phyloP scores from a whole-genome alignment of 2,329 filamentous ascomycete species.

The Scedosporium boydii region DNA sequence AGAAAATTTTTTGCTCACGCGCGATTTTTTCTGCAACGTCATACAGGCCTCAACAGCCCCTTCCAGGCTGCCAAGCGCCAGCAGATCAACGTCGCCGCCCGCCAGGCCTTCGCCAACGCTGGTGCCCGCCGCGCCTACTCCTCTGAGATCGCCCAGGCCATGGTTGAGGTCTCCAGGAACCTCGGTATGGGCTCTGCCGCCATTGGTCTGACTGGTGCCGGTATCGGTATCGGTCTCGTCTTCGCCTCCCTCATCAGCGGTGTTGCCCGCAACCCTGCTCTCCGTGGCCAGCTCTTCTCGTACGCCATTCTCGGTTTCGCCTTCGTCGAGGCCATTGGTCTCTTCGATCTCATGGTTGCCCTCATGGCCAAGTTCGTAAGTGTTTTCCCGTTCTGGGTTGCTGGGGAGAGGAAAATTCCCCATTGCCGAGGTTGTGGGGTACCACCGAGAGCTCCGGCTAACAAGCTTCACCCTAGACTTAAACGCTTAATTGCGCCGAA shows the following conservation, averaged over 20 bases:
- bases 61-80: constrained; percentile 70
- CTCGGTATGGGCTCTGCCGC: constrained; percentile 80
- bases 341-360: constrained; percentile 85
- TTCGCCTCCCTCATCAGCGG: constrained; percentile 83
- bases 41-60: constrained; percentile 47
- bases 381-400: constrained; percentile 15
- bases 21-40: constrained; percentile 20
- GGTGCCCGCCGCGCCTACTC: constrained; percentile 66
- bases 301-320: constrained; percentile 94
- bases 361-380: constrained; percentile 86
- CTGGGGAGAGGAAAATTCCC: background rate
- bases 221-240: constrained; percentile 93
- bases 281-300: constrained; percentile 91
- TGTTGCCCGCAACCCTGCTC: constrained; percentile 88
- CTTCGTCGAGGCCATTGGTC: constrained; percentile 87
- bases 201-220: constrained; percentile 85
- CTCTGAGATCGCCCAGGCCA: constrained; percentile 78
- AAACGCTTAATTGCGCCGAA: constrained; percentile 2
- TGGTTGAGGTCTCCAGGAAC: constrained; percentile 88
- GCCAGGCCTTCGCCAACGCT: constrained; percentile 51
- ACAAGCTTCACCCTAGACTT: constrained; percentile 1
- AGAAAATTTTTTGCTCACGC: constrained; percentile 8
- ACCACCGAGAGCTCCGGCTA: background rate
- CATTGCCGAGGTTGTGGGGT: background rate
- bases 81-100: constrained; percentile 53